Base-by-base conservation (phyloP, 148 eudicot genomes). In the Tetragonia tetragonoides region DNA sequence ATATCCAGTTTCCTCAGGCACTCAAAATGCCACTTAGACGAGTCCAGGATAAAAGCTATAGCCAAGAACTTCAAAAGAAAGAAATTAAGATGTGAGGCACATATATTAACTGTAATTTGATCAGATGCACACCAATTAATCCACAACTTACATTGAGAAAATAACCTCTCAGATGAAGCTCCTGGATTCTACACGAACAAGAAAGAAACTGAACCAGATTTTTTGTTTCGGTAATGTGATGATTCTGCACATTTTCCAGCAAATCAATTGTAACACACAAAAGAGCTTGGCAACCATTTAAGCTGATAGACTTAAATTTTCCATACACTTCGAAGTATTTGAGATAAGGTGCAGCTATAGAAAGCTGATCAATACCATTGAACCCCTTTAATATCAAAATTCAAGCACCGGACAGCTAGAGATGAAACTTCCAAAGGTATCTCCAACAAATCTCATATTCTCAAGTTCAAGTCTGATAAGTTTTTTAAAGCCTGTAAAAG, bases 31-130 rank as follows among this genome's bases (percentile, higher is more conserved):
- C 34, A 28, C 21, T 56, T 6, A 0, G 15, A 40, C 15, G 42
- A 7, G 34, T 1, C 2, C 24, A 8, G 44, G 5, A 56, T 15
- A 18, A 56, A n/a, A 20, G n/a, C 16, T 56, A 20, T 5, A 56
- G 60, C 75, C 62, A 72, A 10, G 62, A 51, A 72, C 63, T 72
- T 28, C 75, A 72, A 72, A 23, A 49, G 37, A 37, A 51, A 72
- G 44, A 72, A 53, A 51, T 53, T 12, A 72, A 5, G 37, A 70
- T 10, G n/a, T 28, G 20, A 23, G 7, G 21, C 12, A 53, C 63
- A 53, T 7, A 3, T 14, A 20, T 10, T 9, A 24, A 18, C 24
- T 23, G 7, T 8, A 46, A 6, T 8, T 4, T 28, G 34, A 28
- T 3, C 24, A 46, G 12, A 28, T 2, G 6, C 3, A 3, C 11